phyloP scores from a whole-genome alignment of 1,284 basidiomycete species.

The Coniferiporia weirii region DNA sequence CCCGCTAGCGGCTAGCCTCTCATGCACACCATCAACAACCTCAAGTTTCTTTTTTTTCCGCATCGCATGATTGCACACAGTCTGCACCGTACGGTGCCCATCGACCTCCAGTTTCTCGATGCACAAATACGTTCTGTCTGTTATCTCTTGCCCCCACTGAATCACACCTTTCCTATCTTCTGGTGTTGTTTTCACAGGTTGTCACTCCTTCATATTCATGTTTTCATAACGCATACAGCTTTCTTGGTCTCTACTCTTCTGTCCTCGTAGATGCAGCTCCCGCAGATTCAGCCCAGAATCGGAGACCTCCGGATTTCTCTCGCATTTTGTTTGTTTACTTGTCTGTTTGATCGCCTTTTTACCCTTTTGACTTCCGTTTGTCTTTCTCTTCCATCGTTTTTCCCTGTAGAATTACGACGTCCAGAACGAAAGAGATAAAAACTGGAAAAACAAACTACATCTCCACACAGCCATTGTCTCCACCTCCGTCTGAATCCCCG shows the following conservation, averaged over 20 bases:
- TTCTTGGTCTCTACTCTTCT: background rate
- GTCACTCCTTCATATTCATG: background rate
- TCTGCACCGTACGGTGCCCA: background rate
- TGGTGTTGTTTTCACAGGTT: background rate
- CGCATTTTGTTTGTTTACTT: background rate
- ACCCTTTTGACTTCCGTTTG: background rate
- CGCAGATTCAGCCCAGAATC: background rate
- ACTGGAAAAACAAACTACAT: background rate
- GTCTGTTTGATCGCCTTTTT: background rate
- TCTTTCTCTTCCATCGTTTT: background rate
- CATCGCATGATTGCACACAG: background rate
- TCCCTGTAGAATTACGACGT: background rate
- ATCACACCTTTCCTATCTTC: background rate
- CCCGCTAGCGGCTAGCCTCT: background rate
- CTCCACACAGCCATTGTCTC: background rate
- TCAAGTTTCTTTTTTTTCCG: background rate
- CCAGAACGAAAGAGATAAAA: background rate
- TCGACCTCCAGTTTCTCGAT: slow-evolving; percentile 11
- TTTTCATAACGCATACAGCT: too few relatives aligned
- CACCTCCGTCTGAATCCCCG: background rate
- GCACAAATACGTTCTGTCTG: background rate
- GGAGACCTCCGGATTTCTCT: slow-evolving; percentile 5
- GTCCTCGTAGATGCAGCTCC: background rate
- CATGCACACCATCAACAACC: background rate
- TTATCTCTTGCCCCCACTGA: background rate